Evolutionary conservation across 2,329 filamentous ascomycete genomes (phyloP), one percentile per base, ranked within the genome.

Genomic region (Phialophora chinensis): DNA sequence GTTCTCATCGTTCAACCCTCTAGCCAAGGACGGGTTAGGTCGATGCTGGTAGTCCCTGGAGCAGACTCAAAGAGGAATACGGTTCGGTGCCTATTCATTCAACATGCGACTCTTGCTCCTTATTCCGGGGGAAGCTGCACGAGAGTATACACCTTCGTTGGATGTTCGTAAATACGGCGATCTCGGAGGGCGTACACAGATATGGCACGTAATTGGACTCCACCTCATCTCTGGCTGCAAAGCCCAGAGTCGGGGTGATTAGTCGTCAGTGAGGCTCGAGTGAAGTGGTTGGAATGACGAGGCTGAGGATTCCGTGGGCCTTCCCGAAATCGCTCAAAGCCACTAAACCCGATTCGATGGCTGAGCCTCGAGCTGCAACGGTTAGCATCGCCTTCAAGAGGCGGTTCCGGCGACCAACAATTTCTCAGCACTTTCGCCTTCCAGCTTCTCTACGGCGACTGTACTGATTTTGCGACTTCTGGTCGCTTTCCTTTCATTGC

Each of bases 341-440:
- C 60, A 47, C 60, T 62, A 62, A 54, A 33, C 60, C 27, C 35
- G 35, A 62, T 62, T 49, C 33, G 35, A 20, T 35, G 25, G 33
- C 47, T 56, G 31, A 23, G 52, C 7, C 50, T 54, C n/a, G 25
- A 62, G 60, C 60, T 62, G 31, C 60, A 62, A 56, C 60, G 56
- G 14, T 27, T 27, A 54, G 47, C 25, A 60, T 17, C 38, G 44
- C 44, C 44, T 25, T 42, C 59, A 23, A 61, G 59, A 50, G 59
- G 59, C 59, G 59, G 25, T 38, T 52, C 53, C 23, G 29, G 33
- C 23, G 29, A 42, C 23, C 31, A 42, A 57, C 61, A 63, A 65
- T 69, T 66, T 62, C 65, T 65, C 64, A 65, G 67, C 65, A 55
- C 38, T 52, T 63, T 67, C 20, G n/a, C 50, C 65, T 58, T 62